Evolutionary conservation across 2,329 filamentous ascomycete species (phyloP).

Genomic region (Aureobasidium sp.): DNA sequence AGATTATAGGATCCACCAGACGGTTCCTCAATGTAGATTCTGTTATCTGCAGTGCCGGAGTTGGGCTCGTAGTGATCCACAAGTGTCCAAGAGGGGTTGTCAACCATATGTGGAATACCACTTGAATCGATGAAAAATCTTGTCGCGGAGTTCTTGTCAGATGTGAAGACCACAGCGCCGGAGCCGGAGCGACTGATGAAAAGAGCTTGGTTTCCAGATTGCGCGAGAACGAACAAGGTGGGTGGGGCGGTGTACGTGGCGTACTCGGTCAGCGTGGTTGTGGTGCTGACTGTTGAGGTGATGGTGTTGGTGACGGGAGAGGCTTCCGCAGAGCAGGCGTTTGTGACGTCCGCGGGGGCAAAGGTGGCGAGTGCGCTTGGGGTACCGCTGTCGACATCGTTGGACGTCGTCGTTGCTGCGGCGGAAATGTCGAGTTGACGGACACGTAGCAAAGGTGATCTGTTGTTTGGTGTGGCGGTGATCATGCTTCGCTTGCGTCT

Average conservation of each 20-base stretch:
- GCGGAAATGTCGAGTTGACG: not conserved
- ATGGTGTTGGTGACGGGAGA: not conserved
- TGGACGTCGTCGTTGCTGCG: not conserved
- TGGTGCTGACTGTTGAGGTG: not conserved
- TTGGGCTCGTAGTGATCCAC: conserved; percentile 1
- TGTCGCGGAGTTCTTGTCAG: not conserved
- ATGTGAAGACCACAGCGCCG: not conserved
- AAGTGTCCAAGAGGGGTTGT: not conserved
- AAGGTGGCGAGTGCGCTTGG: conserved; percentile 5
- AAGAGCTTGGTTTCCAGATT: not conserved
- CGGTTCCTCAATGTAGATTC: not conserved
- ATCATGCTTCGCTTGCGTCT: not conserved
- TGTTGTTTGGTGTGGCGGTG: not conserved
- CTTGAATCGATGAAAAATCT: not conserved
- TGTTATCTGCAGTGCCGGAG: not conserved
- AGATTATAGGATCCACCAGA: not conserved
- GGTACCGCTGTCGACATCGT: not conserved
- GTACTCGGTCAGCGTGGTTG: conserved; percentile 1
- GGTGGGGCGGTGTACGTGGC: not conserved
- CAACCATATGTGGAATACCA: not conserved
- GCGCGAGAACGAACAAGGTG: not conserved
- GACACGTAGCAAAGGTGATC: not conserved
- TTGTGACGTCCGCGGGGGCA: not conserved
- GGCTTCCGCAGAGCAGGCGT: conserved; percentile 4
- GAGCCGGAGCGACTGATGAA: not conserved